Evolutionary conservation across 140 eudicot genomes (phyloP).

Genomic region (Flaveria floridana): DNA sequence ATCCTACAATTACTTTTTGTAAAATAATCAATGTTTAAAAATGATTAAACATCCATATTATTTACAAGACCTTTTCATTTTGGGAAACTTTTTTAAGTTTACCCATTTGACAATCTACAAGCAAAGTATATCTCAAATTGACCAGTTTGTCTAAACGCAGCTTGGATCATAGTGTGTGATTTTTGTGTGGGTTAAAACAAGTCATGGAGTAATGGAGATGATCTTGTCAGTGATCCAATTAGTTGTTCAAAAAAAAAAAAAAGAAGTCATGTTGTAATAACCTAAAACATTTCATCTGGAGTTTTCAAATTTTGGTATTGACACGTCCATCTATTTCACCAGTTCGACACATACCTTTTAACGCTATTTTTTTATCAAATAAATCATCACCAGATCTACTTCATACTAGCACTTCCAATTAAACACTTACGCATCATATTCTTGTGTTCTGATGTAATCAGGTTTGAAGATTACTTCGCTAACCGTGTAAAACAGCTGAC

Average conservation of each 20-base stretch:
- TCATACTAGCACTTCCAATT: background rate
- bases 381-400: background rate
- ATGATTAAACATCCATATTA: background rate
- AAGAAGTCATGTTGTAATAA: background rate
- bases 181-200: background rate
- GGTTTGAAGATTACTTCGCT: conserved; percentile 87
- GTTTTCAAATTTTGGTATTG: background rate
- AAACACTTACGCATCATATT: background rate
- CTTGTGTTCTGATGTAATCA: conserved; percentile 31
- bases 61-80: background rate
- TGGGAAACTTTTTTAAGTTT: background rate
- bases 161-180: background rate
- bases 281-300: background rate
- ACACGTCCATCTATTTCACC: background rate
- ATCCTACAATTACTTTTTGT: background rate
- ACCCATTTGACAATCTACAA: background rate
- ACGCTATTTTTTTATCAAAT: too few relatives aligned
- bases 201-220: too few relatives aligned
- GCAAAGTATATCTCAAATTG: background rate
- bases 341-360: background rate
- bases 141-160: background rate
- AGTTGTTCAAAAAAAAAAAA: too few relatives aligned
- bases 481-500: conserved; percentile 78
- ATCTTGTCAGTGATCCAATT: too few relatives aligned
- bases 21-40: background rate